Evolutionary conservation across 345 rosid species (phyloP), one percentile per base, ranked within the genome.

Genomic region (Iberis pinnata): DNA sequence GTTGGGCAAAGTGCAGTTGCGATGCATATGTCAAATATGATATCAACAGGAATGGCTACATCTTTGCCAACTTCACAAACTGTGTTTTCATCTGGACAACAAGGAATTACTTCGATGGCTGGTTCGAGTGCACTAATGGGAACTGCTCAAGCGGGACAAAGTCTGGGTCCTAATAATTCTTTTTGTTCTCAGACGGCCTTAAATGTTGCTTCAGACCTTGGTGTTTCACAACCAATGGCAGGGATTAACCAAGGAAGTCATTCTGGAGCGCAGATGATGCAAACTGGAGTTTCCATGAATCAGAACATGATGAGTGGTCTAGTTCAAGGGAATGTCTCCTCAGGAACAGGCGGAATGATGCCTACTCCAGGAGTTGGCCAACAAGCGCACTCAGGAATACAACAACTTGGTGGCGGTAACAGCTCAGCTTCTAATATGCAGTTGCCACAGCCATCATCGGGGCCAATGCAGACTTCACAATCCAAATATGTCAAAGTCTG

Each of bases 1-100:
- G 76, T 82, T 70, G 88, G 80, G 70, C 90, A 76, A 72, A 83
- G 82, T 64, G 78, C 90, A 27, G 86, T 92, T 60, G 88, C 83
- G 59, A 77, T 88, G 93, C 98, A 83, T 74, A 80, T 88, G 88
- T 85, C 97, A 49, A 88, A 80, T 72, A 83, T 88, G 98, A 85
- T 92, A 70, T 85, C 97, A 53, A 83, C 82, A 70, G 90, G 94
- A 76, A 83, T 79, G 79, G 74, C 80, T 51, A 60, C 73, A 36
- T 76, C 98, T 31, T 78, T 85, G 66, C 88, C 97, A 74, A 64
- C 89, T 54, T 48, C 88, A 63, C 97, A 83, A 58, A 73, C 73
- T 66, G 83, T 76, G 12, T 77, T 81, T 70, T 76, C 96, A 61
- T 76, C 95, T 59, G 93, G 85, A 45, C 96, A 84, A 64, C 96